Percentiles rank a stretch among this genome's conserved stretches.
phyloP scores from a whole-genome alignment of 495 filamentous ascomycete species.

The Chaetomium tenue region DNA sequence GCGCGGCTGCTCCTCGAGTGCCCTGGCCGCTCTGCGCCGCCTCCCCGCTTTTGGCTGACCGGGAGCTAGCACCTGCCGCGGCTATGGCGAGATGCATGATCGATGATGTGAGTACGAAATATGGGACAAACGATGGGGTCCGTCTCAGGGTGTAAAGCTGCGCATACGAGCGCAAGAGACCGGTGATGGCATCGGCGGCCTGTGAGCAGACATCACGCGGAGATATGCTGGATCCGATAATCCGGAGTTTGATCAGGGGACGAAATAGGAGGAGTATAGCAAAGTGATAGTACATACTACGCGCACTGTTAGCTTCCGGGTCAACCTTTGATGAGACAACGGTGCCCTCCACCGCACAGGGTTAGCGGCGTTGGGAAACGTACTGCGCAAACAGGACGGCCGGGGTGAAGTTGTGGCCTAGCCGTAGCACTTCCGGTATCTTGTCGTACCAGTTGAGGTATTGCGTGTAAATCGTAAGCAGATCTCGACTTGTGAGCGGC shows the following conservation, averaged over 20 bases:
- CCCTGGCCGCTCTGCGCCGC: slow-evolving; percentile 25
- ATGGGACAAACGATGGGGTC: slow-evolving; percentile 58
- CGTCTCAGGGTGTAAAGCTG: slow-evolving; percentile 58
- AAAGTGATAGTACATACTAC: slow-evolving; percentile 65
- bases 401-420: slow-evolving; percentile 59
- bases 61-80: slow-evolving; percentile 28
- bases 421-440: slow-evolving; percentile 56
- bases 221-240: slow-evolving; percentile 55
- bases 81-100: slow-evolving; percentile 59
- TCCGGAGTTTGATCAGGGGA: slow-evolving; percentile 61
- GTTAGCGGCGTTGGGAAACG: slow-evolving; percentile 31
- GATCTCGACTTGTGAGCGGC: slow-evolving; percentile 55
- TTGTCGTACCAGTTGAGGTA: slow-evolving; percentile 62
- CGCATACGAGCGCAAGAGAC: slow-evolving; percentile 56
- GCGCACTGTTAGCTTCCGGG: neutral
- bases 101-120: slow-evolving; percentile 57
- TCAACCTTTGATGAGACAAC: neutral
- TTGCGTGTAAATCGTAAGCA: slow-evolving; percentile 56
- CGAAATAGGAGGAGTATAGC: slow-evolving; percentile 63
- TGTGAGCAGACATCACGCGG: slow-evolving; percentile 63
- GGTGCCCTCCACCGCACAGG: neutral
- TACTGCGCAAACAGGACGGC: slow-evolving; percentile 64
- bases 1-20: slow-evolving; percentile 28
- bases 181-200: slow-evolving; percentile 60
- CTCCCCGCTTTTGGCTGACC: slow-evolving; percentile 12